phyloP scores from a whole-genome alignment of 306 rosid genomes.

The Prunus fruticosa region DNA sequence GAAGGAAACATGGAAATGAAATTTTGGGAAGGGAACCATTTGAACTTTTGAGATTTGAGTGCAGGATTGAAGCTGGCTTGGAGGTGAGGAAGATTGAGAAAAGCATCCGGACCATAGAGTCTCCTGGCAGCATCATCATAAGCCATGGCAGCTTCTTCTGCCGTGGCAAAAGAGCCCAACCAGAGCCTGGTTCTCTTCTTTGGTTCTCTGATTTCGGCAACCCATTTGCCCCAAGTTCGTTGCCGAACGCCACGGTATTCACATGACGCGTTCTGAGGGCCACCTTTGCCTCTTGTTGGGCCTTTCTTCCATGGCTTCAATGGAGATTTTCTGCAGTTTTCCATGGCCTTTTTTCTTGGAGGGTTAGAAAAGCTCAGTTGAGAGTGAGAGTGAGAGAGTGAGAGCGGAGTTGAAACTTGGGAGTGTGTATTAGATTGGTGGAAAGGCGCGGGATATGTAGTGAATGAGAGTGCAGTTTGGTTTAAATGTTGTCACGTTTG shows the following conservation, averaged over 20 bases:
- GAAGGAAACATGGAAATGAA: slow-evolving; percentile 87
- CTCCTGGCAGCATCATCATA: slow-evolving; percentile 93
- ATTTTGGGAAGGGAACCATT: slow-evolving; percentile 91
- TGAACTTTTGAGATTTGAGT: slow-evolving; percentile 56
- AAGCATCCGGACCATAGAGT: slow-evolving; percentile 91
- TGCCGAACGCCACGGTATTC: slow-evolving; percentile 93
- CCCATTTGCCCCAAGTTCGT: slow-evolving; percentile 99
- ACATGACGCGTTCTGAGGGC: slow-evolving; percentile 84
- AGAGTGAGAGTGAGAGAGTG: slow-evolving; percentile 25
- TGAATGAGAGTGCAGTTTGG: slow-evolving; percentile 47
- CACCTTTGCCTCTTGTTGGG: slow-evolving; percentile 92
- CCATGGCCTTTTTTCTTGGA: slow-evolving; percentile 44
- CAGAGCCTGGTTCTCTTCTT: slow-evolving; percentile 92
- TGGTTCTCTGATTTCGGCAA: slow-evolving; percentile 95
- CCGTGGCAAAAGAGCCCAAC: slow-evolving; percentile 94
- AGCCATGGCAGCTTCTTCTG: slow-evolving; percentile 98
- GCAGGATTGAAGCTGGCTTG: slow-evolving; percentile 34
- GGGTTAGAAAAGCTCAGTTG: slow-evolving; percentile 18
- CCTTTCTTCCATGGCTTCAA: slow-evolving; percentile 98
- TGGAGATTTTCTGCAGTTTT: slow-evolving; percentile 60
- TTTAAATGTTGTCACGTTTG: slow-evolving; percentile 91
- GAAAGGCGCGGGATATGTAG: slow-evolving; percentile 80
- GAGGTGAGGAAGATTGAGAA: slow-evolving; percentile 89
- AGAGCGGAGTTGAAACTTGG: neutral
- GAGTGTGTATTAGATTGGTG: slow-evolving; percentile 3